phyloP scores from a whole-genome alignment of 169 alveolate genomes.

The Cyclospora cayetanensis region DNA sequence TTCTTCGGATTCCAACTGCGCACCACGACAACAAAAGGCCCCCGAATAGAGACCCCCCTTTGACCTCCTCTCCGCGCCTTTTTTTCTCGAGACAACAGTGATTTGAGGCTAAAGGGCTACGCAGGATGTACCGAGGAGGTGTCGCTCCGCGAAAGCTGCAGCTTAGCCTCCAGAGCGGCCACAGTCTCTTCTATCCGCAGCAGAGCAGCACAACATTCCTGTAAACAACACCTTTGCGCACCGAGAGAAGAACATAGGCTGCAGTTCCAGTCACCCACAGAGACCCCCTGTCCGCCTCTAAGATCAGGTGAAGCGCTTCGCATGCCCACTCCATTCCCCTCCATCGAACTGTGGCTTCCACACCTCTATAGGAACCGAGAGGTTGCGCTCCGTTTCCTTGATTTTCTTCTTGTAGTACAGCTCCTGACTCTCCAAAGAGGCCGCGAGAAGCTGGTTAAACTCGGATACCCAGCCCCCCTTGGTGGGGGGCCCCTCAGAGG shows the following conservation, averaged over 20 bases:
- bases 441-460: slow-evolving; percentile 67
- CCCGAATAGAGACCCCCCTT: too few species aligned
- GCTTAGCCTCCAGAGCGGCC: not conserved
- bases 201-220: not conserved
- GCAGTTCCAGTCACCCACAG: not conserved
- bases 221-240: not conserved
- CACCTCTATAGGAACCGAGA: not conserved
- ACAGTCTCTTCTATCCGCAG: not conserved
- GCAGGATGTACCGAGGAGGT: not conserved
- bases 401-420: slow-evolving; percentile 19
- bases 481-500: not conserved
- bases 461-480: slow-evolving; percentile 56
- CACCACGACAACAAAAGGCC: too few species aligned
- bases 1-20: not conserved
- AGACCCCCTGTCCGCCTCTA: not conserved
- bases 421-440: slow-evolving; percentile 54
- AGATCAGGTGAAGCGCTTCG: too few species aligned
- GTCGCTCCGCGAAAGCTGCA: not conserved
- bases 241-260: not conserved
- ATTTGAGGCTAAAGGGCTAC: too few species aligned
- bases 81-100: too few species aligned
- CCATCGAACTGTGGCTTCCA: too few species aligned
- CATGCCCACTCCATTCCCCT: too few species aligned
- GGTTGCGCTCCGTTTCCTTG: not conserved
- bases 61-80: too few species aligned